phyloP scores from a whole-genome alignment of 2,329 filamentous ascomycete species.

The Alternaria angustiovoidea region DNA sequence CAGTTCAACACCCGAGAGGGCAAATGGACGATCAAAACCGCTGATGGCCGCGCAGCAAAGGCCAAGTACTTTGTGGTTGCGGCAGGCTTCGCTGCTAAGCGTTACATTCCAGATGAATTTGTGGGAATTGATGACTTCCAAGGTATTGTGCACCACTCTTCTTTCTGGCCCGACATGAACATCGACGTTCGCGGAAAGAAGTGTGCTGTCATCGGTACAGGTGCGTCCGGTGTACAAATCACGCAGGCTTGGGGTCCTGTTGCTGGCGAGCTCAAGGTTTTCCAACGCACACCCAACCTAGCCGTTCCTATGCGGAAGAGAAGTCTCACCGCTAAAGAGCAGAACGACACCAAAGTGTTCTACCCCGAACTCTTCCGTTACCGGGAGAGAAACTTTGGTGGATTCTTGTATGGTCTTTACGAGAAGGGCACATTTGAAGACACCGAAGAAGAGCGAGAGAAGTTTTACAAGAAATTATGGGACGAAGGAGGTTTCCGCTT shows the following conservation, averaged over 20 bases:
- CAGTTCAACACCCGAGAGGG: slow-evolving; percentile 55
- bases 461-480: slow-evolving; percentile 38
- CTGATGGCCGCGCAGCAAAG: slow-evolving; percentile 56
- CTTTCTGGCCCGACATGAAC: slow-evolving; percentile 61
- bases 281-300: slow-evolving; percentile 57
- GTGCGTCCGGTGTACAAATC: slow-evolving; percentile 68
- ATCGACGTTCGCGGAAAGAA: slow-evolving; percentile 63
- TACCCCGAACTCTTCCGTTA: slow-evolving; percentile 57
- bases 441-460: slow-evolving; percentile 46
- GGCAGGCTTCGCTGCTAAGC: slow-evolving; percentile 63
- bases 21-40: slow-evolving; percentile 59
- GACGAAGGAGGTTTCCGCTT: slow-evolving; percentile 30
- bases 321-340: slow-evolving; percentile 51
- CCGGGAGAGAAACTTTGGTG: slow-evolving; percentile 5
- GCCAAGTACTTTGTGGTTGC: slow-evolving; percentile 60
- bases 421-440: slow-evolving; percentile 46
- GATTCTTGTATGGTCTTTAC: slow-evolving; percentile 11
- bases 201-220: slow-evolving; percentile 68
- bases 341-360: slow-evolving; percentile 51
- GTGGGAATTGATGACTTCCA: slow-evolving; percentile 65
- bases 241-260: slow-evolving; percentile 64
- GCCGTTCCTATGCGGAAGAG: background rate
- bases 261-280: slow-evolving; percentile 62
- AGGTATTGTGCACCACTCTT: slow-evolving; percentile 64
- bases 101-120: slow-evolving; percentile 63